A percentile compares a stretch with the other conserved stretches of the same genome.
These are phyloP conservation scores for Sedum album DNA, from an alignment of 164 flowering plant genomes.

Conservation along the genomic window DNA sequence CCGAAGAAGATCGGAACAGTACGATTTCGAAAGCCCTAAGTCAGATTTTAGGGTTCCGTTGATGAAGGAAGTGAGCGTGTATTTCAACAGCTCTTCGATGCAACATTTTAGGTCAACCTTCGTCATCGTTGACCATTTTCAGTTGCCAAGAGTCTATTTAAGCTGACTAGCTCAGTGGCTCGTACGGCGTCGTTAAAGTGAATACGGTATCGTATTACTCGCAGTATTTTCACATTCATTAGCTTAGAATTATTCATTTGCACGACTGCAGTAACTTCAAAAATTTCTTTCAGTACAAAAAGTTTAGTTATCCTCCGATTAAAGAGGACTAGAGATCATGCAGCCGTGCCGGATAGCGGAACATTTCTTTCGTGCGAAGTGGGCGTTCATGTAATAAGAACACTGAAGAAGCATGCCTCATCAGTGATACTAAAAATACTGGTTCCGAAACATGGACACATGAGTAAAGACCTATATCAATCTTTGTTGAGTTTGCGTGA, in stretches of 20 bases:
- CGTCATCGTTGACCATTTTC: neutral
- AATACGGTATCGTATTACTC: no score
- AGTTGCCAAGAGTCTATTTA: neutral
- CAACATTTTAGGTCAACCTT: conserved; percentile 22
- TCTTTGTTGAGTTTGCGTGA: conserved; percentile 50
- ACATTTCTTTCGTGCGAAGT: neutral
- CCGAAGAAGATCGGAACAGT: conserved; percentile 27
- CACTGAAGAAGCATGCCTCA: neutral
- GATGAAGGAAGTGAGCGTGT: conserved; percentile 35
- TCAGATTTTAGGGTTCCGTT: conserved; percentile 28
- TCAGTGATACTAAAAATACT: neutral
- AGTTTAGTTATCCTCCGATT: no score
- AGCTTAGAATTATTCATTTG: no score
- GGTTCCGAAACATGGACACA: neutral
- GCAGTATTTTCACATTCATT: no score
- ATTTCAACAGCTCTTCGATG: conserved; percentile 39
- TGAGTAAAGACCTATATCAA: conserved; percentile 7
- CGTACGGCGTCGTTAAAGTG: neutral
- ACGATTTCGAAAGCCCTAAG: conserved; percentile 40
- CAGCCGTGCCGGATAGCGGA: neutral
- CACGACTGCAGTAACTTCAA: no score
- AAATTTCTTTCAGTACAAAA: no score
- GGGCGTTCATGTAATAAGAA: neutral
- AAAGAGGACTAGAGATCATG: no score
- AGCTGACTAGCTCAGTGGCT: neutral